These are phyloP conservation scores for Polyrhizophydium stewartii DNA, from an alignment of 371 early-diverging fungal genomes.

Conservation along the genomic window DNA sequence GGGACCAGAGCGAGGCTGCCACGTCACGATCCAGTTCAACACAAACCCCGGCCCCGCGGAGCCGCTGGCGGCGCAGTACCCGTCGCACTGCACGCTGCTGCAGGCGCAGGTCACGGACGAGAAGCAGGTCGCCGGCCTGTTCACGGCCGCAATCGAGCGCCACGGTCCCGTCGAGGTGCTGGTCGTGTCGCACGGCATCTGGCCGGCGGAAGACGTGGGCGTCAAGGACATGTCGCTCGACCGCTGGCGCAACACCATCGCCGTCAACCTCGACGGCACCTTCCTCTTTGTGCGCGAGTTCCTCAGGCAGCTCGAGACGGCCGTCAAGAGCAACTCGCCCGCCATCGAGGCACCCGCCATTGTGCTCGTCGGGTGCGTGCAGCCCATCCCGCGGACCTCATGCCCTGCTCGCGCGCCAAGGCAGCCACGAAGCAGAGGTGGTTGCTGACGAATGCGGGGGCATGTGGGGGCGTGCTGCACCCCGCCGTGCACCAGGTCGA, in stretches of 20 bases:
- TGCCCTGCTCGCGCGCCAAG: no score
- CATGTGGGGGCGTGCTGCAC: no score
- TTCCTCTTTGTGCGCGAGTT: conserved; percentile 41
- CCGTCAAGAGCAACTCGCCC: conserved; percentile 12
- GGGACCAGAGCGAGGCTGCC: conserved; percentile 23
- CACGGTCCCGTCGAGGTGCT: conserved; percentile 38
- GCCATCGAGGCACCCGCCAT: conserved; percentile 23
- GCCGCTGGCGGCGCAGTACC: conserved; percentile 20
- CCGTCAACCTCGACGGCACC: conserved; percentile 46
- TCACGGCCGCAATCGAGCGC: conserved; percentile 11
- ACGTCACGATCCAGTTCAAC: conserved; percentile 46
- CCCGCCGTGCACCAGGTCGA: conserved; percentile 10
- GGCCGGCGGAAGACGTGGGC: conserved; percentile 37
- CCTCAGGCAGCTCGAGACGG: conserved; percentile 31
- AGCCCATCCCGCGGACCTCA: no score
- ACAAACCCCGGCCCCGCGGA: conserved; percentile 14
- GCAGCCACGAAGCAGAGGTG: no score
- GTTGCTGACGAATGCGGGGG: no score
- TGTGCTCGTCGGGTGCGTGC: conserved; percentile 32
- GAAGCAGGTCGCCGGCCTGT: conserved; percentile 14
- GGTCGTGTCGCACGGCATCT: conserved; percentile 51
- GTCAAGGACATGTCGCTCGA: conserved; percentile 45
- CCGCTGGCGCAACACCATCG: conserved; percentile 40
- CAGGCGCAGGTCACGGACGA: conserved; percentile 31
- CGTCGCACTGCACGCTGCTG: conserved; percentile 8